Evolutionary conservation across 495 filamentous ascomycete species (phyloP).

Genomic region (Aspergillus sclerotiicarbonarius): DNA sequence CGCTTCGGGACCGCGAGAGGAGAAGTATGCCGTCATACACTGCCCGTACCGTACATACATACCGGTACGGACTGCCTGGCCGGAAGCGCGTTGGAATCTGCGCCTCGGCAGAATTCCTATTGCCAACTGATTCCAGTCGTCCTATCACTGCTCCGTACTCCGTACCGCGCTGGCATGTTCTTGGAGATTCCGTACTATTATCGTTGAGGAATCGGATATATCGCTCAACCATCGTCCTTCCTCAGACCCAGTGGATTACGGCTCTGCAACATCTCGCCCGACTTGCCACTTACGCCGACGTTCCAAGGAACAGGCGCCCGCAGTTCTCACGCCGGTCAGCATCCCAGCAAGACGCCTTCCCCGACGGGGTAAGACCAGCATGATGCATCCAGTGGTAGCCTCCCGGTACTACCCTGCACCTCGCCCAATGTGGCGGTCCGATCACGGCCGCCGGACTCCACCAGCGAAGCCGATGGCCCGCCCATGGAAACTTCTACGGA

Average conservation of each 20-base stretch:
- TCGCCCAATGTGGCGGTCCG: constrained; percentile 29
- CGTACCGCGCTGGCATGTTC: too few relatives aligned
- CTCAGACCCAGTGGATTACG: neutral
- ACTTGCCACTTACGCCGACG: constrained; percentile 25
- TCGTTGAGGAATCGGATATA: neutral
- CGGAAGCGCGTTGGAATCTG: neutral
- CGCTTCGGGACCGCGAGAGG: neutral
- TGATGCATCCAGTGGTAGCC: constrained; percentile 11
- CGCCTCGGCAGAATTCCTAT: too few relatives aligned
- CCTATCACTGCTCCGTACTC: too few relatives aligned
- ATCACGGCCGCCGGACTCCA: constrained; percentile 24
- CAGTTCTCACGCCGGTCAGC: neutral
- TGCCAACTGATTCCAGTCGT: too few relatives aligned
- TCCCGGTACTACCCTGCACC: constrained; percentile 17
- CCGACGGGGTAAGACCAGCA: constrained; percentile 6
- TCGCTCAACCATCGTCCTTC: neutral
- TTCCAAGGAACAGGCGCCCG: constrained; percentile 18
- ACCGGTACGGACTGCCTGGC: neutral
- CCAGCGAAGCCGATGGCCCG: constrained; percentile 25
- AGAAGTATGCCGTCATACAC: neutral
- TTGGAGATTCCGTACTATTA: neutral
- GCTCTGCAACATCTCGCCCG: constrained; percentile 20
- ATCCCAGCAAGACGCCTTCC: neutral
- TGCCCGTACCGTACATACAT: neutral
- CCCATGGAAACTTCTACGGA: constrained; percentile 29